A percentile compares a stretch with the other conserved stretches of the same genome.
phyloP scores from a whole-genome alignment of 2,329 filamentous ascomycete genomes.

The Raffaelea albimanens region DNA sequence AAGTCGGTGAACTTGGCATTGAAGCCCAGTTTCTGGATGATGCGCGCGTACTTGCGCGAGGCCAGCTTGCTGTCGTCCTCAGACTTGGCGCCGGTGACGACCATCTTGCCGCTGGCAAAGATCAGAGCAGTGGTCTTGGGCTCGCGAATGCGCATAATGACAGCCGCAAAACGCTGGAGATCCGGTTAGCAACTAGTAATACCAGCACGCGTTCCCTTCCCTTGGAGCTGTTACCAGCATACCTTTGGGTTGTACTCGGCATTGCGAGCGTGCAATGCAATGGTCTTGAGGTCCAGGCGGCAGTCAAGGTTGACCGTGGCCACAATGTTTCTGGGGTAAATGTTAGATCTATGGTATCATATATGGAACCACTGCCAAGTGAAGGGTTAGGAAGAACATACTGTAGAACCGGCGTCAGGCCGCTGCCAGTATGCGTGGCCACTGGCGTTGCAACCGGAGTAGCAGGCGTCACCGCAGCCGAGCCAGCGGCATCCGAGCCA shows the following conservation, averaged over 20 bases:
- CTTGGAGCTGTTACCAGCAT: slow-evolving; percentile 31
- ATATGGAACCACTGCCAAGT: background rate
- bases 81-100: slow-evolving; percentile 74
- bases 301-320: slow-evolving; percentile 98
- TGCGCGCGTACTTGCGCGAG: slow-evolving; percentile 93
- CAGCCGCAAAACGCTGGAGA: slow-evolving; percentile 83
- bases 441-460: slow-evolving; percentile 90
- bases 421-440: slow-evolving; percentile 73
- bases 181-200: too few species aligned
- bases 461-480: slow-evolving; percentile 53
- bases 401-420: slow-evolving; percentile 88
- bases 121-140: slow-evolving; percentile 97
- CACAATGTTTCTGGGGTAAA: slow-evolving; percentile 97
- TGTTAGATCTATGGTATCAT: slow-evolving; percentile 56
- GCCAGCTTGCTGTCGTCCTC: slow-evolving; percentile 97
- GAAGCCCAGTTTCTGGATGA: slow-evolving; percentile 99
- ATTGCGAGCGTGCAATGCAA: slow-evolving; percentile 94
- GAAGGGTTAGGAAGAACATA: background rate
- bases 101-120: slow-evolving; percentile 99
- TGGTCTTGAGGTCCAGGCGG: slow-evolving; percentile 96
- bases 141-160: slow-evolving; percentile 99
- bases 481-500: background rate
- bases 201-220: slow-evolving; percentile 21
- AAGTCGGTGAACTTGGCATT: slow-evolving; percentile 99
- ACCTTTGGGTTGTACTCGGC: slow-evolving; percentile 98